Base-by-base conservation (phyloP, 1,284 basidiomycete genomes). In the Violaceomyces palustris region DNA sequence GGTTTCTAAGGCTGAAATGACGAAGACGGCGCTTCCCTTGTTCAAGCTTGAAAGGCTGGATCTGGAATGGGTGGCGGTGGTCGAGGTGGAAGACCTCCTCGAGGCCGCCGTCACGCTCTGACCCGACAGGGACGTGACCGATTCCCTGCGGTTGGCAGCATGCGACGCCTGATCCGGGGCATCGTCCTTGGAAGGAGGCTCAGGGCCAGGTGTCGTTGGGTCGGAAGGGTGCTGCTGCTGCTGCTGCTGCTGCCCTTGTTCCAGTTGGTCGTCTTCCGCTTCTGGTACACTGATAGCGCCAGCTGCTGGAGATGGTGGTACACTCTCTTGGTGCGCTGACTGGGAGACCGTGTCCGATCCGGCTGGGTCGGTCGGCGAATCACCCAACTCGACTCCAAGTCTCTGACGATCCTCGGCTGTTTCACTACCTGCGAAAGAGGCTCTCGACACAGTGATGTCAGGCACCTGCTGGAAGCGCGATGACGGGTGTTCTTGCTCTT, bases 11-110 rank as follows among this genome's bases (percentile, higher is more conserved):
- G 71, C 71, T 6, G 67, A 61, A 23, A 69, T 42, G 34, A 73
- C 66, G 44, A 73, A 73, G 40, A 73, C 71, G 15, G 66, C 59
- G 25, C 64, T 58, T 26, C 62, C 62, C 31, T 61, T 64, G 44
- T 50, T 61, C 38, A 65, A 41, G 29, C 60, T 63, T 19, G 48
- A 55, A 35, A 63, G 52, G 17, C 61, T 62, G 22, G 56, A 60
- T 6, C 50, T 50, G 14, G 61, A 64, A 36, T 67, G 64, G 4
- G 57, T 46, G 6, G 48, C 48, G 18, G 58, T 53, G 14, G 54
- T 53, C 22, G 40, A 37, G 11, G 60, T 59, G 19, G 52, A 38
- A 11, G 54, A 50, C 24, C 12, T 33, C 24, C 5, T 7, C 21
- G 35, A 4, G 22, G 7, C 8, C 24, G 3, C n/a, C 27, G 24